These are phyloP conservation scores for Candida rishiriensis DNA, from an alignment of 805 yeast genomes.

Conservation along the genomic window DNA sequence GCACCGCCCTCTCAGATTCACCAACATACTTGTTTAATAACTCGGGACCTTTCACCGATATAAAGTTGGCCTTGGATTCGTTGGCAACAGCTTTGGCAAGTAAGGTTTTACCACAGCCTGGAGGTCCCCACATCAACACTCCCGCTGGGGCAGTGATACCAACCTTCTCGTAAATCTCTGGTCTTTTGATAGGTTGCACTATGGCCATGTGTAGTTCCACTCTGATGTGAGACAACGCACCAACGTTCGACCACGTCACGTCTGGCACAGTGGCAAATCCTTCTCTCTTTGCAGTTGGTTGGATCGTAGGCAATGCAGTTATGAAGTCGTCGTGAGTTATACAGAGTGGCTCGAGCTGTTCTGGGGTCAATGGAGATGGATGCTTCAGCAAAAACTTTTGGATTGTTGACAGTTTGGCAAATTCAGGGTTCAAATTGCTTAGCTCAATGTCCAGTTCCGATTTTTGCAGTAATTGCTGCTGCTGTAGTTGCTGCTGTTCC, in stretches of 20 bases:
- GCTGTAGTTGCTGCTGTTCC: not conserved
- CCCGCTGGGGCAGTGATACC: slow-evolving; percentile 98
- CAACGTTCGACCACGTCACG: slow-evolving; percentile 92
- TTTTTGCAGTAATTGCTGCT: too few species aligned
- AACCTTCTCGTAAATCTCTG: slow-evolving; percentile 82
- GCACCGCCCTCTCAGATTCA: slow-evolving; percentile 87
- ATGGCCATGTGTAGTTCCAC: slow-evolving; percentile 95
- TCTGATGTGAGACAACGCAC: slow-evolving; percentile 77
- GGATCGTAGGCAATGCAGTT: slow-evolving; percentile 84
- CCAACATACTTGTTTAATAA: slow-evolving; percentile 94
- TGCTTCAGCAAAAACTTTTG: slow-evolving; percentile 68
- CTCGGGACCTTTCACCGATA: slow-evolving; percentile 95
- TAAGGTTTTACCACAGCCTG: slow-evolving; percentile 97
- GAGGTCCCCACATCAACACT: slow-evolving; percentile 98
- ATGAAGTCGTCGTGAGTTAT: slow-evolving; percentile 78
- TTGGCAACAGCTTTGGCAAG: slow-evolving; percentile 97
- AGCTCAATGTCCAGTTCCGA: slow-evolving; percentile 1
- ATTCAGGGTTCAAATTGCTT: slow-evolving; percentile 4
- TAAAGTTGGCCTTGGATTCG: slow-evolving; percentile 93
- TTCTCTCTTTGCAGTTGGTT: slow-evolving; percentile 96
- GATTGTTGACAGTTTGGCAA: slow-evolving; percentile 46
- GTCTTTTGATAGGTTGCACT: slow-evolving; percentile 92
- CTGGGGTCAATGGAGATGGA: slow-evolving; percentile 73
- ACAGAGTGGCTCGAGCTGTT: slow-evolving; percentile 70
- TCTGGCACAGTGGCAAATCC: slow-evolving; percentile 99